Evolutionary conservation across 2,329 filamentous ascomycete genomes (phyloP).

Genomic region (Xylariales sp.): DNA sequence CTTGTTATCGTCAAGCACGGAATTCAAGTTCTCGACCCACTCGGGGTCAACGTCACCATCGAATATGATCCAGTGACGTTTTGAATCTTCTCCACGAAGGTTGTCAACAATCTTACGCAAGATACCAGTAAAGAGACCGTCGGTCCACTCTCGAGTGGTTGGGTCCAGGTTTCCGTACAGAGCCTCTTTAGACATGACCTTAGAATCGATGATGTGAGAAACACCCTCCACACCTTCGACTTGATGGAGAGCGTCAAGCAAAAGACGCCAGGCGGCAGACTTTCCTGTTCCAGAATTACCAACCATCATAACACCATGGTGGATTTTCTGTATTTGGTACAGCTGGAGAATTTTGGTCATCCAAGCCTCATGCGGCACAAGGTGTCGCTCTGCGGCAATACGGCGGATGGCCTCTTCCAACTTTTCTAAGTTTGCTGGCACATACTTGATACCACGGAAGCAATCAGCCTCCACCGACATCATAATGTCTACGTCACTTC

Average conservation of each 20-base stretch:
- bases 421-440: conserved; percentile 78
- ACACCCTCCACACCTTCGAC: conserved; percentile 92
- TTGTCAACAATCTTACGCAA: conserved; percentile 98
- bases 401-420: conserved; percentile 77
- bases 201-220: conserved; percentile 96
- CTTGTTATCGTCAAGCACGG: conserved; percentile 98
- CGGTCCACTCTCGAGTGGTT: conserved; percentile 97
- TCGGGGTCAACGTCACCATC: conserved; percentile 98
- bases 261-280: conserved; percentile 87
- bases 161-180: conserved; percentile 94
- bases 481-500: conserved; percentile 87
- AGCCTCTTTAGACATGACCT: conserved; percentile 99
- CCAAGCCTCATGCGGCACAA: conserved; percentile 91
- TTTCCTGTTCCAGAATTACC: conserved; percentile 97
- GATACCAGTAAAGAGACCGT: conserved; percentile 96
- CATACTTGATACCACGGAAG: conserved; percentile 90
- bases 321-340: conserved; percentile 95
- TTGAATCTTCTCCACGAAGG: conserved; percentile 90
- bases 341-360: conserved; percentile 96
- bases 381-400: conserved; percentile 78
- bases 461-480: conserved; percentile 74
- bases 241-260: conserved; percentile 85
- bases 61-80: conserved; percentile 99
- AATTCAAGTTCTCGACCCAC: conserved; percentile 99
- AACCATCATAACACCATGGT: conserved; percentile 99